Base-by-base conservation (phyloP, 2,329 filamentous ascomycete species). In the Dothideomycetidae sp. region DNA sequence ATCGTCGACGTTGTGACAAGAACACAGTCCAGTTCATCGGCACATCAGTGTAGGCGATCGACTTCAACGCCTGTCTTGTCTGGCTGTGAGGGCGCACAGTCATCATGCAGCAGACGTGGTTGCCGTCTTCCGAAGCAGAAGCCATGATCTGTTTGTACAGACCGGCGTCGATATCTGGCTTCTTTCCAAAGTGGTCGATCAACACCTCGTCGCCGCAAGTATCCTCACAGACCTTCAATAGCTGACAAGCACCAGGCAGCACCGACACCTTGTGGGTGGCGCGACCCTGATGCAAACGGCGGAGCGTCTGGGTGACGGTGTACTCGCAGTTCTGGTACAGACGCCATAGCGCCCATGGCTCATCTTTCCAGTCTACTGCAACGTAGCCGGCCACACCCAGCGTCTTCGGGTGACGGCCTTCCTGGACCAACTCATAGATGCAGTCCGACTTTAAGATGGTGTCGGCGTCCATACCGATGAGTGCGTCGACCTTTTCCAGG, bases 241-340 rank as follows among this genome's bases (percentile, higher is more conserved):
- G 55, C 45, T 68, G 65, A 40, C 65, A 68, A 33, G 65, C 67
- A 4, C 64, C 64, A 0, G 64, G 63, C 2, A 66, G 54, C 43
- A 63, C 67, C 26, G 64, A 66, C 32, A 67, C 64, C 37, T 67
- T 67, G 40, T 64, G 62, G 0, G 64, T 68, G 31, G 64, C 57
- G 23, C 62, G 56, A 5, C 63, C 66, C 46, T 68, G 65, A 44
- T 67, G 66, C 50, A 66, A 62, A 7, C 65, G 60, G 2, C 63
- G 58, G 31, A 67, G 53, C n/a, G n/a, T n/a, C n/a, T n/a, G n/a
- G n/a, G n/a, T n/a, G n/a, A n/a, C n/a, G n/a, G n/a, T n/a, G 44
- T 67, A 68, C 47, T 67, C 63, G 17, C 65, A 58, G 1, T 59
- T 64, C 39, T 67, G 63, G 37, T 66, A 66, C 17, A 68, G 48